phyloP scores from a whole-genome alignment of 2,329 filamentous ascomycete species.

The Kalaharituber pfeilii region DNA sequence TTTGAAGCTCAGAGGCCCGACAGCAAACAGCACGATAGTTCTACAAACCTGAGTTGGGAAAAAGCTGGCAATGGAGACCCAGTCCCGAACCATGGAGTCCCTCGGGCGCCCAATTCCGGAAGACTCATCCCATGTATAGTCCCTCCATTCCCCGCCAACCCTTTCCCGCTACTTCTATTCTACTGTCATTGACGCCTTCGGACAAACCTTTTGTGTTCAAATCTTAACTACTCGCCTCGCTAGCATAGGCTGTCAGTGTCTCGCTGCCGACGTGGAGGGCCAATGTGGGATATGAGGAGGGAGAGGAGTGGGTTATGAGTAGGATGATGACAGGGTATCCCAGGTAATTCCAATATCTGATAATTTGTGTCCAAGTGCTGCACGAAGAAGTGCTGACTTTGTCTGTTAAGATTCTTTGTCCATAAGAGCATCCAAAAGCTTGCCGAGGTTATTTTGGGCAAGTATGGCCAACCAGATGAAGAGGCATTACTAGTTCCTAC shows the following conservation, averaged over 20 bases:
- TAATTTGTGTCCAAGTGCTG: background rate
- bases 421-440: conserved; percentile 67
- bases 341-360: conserved; percentile 42
- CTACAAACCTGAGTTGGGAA: too few species aligned
- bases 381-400: too few species aligned
- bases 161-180: conserved; percentile 2
- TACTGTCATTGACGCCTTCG: background rate
- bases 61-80: too few species aligned
- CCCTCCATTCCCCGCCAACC: background rate
- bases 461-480: conserved; percentile 44
- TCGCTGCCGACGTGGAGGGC: conserved; percentile 84
- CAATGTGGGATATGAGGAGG: conserved; percentile 89
- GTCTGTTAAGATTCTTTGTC: conserved; percentile 75
- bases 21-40: too few species aligned
- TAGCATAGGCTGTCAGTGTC: conserved; percentile 72
- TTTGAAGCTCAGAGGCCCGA: too few species aligned
- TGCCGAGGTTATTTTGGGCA: conserved; percentile 46
- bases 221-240: background rate
- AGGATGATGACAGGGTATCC: conserved; percentile 87
- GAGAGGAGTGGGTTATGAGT: conserved; percentile 65
- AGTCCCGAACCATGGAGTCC: background rate
- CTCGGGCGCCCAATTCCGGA: conserved; percentile 43
- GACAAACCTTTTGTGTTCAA: background rate
- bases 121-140: conserved; percentile 58
- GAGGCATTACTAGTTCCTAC: conserved; percentile 68